These are phyloP conservation scores for Garcia nutans DNA, from an alignment of 345 rosid species.

Conservation along the genomic window DNA sequence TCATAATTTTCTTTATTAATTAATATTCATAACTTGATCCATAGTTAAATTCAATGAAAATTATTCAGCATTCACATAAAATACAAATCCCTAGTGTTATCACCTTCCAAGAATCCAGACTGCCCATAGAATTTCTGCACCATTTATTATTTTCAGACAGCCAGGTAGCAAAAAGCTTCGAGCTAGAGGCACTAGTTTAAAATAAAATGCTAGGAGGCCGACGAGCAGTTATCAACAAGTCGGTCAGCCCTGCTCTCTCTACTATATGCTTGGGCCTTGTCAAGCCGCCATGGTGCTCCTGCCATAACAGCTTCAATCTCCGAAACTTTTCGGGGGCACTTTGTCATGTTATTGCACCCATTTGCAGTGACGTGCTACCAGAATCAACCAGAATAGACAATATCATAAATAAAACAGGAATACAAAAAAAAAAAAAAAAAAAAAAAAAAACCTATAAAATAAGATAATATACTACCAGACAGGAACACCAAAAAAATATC, in stretches of 20 bases:
- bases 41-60: not conserved
- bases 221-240: not conserved
- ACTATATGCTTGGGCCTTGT: not conserved
- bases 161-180: not conserved
- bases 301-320: slow-evolving; percentile 96
- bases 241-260: not conserved
- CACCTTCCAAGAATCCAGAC: not conserved
- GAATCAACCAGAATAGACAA: not conserved
- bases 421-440: not conserved
- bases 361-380: slow-evolving; percentile 53
- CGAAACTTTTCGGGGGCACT: slow-evolving; percentile 55
- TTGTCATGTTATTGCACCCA: slow-evolving; percentile 84
- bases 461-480: not conserved
- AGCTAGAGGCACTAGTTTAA: too few species aligned
- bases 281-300: slow-evolving; percentile 66
- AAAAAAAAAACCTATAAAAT: not conserved
- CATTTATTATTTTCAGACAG: not conserved
- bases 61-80: not conserved
- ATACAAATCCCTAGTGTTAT: not conserved
- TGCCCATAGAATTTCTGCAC: too few species aligned
- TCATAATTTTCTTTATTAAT: too few species aligned
- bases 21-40: too few species aligned
- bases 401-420: not conserved
- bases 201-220: too few species aligned
- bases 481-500: too few species aligned